These are phyloP conservation scores for Agaricus subrufescens DNA, from an alignment of 768 basidiomycete species.

Conservation along the genomic window DNA sequence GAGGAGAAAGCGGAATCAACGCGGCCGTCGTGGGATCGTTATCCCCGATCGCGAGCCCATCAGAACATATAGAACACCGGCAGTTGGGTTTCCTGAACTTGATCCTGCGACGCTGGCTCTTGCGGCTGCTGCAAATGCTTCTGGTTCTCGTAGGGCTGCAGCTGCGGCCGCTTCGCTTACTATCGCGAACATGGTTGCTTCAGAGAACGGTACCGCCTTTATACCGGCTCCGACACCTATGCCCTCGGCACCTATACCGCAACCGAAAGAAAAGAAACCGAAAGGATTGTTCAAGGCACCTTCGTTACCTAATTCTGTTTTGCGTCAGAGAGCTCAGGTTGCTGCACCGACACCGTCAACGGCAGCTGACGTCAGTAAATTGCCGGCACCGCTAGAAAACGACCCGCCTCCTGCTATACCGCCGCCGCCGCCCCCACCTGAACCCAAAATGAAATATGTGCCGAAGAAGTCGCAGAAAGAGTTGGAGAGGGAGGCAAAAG, in stretches of 20 bases:
- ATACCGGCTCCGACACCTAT: slow-evolving; percentile 26
- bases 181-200: slow-evolving; percentile 91
- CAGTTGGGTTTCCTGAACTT: slow-evolving; percentile 77
- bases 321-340: slow-evolving; percentile 59
- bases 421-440: slow-evolving; percentile 27
- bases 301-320: slow-evolving; percentile 43
- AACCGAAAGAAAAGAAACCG: slow-evolving; percentile 60
- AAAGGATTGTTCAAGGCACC: slow-evolving; percentile 77
- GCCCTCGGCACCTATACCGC: slow-evolving; percentile 16
- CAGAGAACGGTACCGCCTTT: slow-evolving; percentile 74
- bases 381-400: slow-evolving; percentile 57
- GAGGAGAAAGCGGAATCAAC: slow-evolving; percentile 79
- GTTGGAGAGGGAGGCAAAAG: slow-evolving; percentile 77
- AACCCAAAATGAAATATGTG: slow-evolving; percentile 43
- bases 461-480: slow-evolving; percentile 67
- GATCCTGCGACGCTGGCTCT: slow-evolving; percentile 67
- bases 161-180: slow-evolving; percentile 79
- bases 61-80: slow-evolving; percentile 87
- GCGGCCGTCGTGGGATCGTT: slow-evolving; percentile 73
- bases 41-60: slow-evolving; percentile 92
- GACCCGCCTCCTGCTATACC: slow-evolving; percentile 45
- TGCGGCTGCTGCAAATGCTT: slow-evolving; percentile 59
- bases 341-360: slow-evolving; percentile 61
- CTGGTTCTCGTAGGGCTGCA: slow-evolving; percentile 75
- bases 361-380: slow-evolving; percentile 44